Evolutionary conservation across 192 early-diverging fungal genomes (phyloP), one percentile per base, ranked within the genome.

Genomic region (Coemansia sp.): DNA sequence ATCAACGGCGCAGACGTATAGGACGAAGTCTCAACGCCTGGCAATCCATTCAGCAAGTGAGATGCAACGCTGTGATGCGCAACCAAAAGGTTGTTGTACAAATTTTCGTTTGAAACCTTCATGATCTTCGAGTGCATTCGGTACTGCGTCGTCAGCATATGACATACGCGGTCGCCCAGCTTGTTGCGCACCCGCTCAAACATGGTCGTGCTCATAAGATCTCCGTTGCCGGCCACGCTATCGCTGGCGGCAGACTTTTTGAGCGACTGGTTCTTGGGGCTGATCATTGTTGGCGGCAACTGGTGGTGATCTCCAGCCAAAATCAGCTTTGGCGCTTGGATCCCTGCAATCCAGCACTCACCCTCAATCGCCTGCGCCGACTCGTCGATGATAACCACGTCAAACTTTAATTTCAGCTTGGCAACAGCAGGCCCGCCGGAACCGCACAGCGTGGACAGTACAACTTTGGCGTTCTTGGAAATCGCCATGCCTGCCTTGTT

Each of bases 261-360:
- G 24, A 54, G 22, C 27, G 52, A 54, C 52, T 29, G 52, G 24
- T 54, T 54, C 5, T 56, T 19, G 35, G 64, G 4, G n/a, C 27
- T 45, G 35, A 48, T 60, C 66, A 94, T 81, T 0, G 93, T 97
- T 5, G 95, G 95, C 35, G 92, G 92, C 51, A 95, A 67, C 69
- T 95, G 94, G 53, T 90, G 78, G 75, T 92, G 92, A 67, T 95
- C 94, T 4, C 95, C 95, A 11, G 95, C 95, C n/a, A 97, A 67
- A n/a, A 97, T 84, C 5, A 91, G 81, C 50, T 83, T 84, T 23
- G 87, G 83, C 9, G 86, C 90, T 60, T 87, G 90, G 23, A 86
- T 60, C 9, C 92, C 84, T 0, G 95, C 91, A 56, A 95, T 90
- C 93, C 94, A 97, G 66, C 90, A 91, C 78, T 97, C 95, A 19